phyloP scores from a whole-genome alignment of 202 grass and related monocot genomes.

The Hordeum pubiflorum region DNA sequence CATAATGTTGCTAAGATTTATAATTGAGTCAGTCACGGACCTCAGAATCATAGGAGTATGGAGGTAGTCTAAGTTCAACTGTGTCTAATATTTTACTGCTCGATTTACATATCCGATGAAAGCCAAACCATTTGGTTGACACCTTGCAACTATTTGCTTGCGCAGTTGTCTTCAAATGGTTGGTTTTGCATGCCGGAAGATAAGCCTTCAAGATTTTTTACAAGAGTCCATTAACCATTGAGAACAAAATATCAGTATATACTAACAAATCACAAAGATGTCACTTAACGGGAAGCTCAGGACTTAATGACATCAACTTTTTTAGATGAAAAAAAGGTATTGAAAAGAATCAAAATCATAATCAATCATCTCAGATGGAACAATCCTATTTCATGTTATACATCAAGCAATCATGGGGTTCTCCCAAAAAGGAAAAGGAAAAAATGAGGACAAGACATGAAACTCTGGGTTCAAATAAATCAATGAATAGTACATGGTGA shows the following conservation, averaged over 20 bases:
- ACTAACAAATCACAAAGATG: neutral
- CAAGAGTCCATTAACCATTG: neutral
- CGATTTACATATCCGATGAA: conserved; percentile 77
- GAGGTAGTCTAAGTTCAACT: conserved; percentile 60
- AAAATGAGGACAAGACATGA: neutral
- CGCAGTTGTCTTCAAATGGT: conserved; percentile 55
- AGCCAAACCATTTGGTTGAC: conserved; percentile 95
- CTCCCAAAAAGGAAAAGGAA: neutral
- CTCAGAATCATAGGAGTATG: conserved; percentile 78
- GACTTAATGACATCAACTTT: neutral
- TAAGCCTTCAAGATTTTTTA: conserved; percentile 61
- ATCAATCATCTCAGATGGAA: neutral
- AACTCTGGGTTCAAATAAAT: neutral
- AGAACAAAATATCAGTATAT: neutral
- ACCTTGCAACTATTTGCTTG: conserved; percentile 77
- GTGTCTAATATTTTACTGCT: conserved; percentile 72
- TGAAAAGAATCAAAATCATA: neutral
- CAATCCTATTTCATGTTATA: neutral
- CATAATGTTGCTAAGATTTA: conserved; percentile 4
- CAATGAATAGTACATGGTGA: neutral
- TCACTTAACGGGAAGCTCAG: neutral
- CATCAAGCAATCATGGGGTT: neutral
- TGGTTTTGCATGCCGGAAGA: conserved; percentile 39
- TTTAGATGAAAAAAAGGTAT: neutral
- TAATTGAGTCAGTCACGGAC: conserved; percentile 28